These are phyloP conservation scores for Diaporthe citriasiana DNA, from an alignment of 2,329 filamentous ascomycete species.

Conservation along the genomic window DNA sequence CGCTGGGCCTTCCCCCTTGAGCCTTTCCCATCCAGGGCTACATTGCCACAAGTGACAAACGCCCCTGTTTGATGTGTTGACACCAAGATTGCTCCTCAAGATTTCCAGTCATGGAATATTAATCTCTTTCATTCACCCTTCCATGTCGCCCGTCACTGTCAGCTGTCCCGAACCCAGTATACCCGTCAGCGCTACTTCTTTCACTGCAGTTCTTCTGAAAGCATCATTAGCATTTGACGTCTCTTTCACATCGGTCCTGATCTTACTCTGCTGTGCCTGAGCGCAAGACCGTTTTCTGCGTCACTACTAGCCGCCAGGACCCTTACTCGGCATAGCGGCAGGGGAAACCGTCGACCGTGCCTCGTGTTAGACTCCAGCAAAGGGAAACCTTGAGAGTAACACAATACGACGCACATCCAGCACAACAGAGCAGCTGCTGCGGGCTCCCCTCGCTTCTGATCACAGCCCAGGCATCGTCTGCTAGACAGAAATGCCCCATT, in stretches of 20 bases:
- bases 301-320: constrained; percentile 5
- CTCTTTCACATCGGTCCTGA: neutral
- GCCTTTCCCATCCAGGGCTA: neutral
- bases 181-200: neutral
- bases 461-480: neutral
- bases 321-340: constrained; percentile 23
- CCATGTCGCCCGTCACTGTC: neutral
- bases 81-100: neutral
- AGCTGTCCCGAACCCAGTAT: neutral
- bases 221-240: constrained; percentile 17
- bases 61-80: constrained; percentile 2
- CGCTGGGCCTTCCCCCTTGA: neutral
- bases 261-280: neutral
- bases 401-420: constrained; percentile 4
- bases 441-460: neutral
- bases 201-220: constrained; percentile 14
- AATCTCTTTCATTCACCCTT: constrained; percentile 15
- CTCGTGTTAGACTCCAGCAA: constrained; percentile 22
- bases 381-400: constrained; percentile 23
- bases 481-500: constrained; percentile 48
- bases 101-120: neutral
- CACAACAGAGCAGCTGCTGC: constrained; percentile 9
- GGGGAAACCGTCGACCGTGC: constrained; percentile 12
- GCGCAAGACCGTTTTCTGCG: neutral
- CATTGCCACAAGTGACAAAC: neutral